These are phyloP conservation scores for Atkinsonella texensis DNA, from an alignment of 2,329 filamentous ascomycete genomes.

Conservation along the genomic window DNA sequence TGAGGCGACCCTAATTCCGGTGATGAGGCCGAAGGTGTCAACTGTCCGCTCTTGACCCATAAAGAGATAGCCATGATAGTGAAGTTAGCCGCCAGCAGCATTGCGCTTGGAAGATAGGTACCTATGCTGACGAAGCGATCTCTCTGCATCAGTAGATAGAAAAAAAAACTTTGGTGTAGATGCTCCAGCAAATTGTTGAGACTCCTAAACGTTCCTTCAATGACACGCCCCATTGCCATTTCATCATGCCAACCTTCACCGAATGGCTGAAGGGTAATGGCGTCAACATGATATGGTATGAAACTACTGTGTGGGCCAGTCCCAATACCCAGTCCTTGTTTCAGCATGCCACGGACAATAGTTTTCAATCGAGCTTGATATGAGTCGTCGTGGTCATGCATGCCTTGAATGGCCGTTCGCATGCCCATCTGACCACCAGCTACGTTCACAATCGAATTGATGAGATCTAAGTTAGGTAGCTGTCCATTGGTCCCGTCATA, in stretches of 20 bases:
- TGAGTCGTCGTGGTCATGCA: slow-evolving; percentile 69
- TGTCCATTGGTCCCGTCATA: slow-evolving; percentile 97
- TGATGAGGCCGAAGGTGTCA: slow-evolving; percentile 2
- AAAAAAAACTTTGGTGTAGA: slow-evolving; percentile 98
- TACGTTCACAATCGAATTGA: slow-evolving; percentile 86
- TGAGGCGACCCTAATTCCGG: background rate
- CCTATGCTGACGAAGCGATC: slow-evolving; percentile 96
- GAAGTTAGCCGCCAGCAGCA: slow-evolving; percentile 89
- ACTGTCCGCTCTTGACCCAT: slow-evolving; percentile 78
- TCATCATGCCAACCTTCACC: slow-evolving; percentile 95
- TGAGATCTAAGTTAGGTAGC: slow-evolving; percentile 85
- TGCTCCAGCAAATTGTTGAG: slow-evolving; percentile 95
- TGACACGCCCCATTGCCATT: slow-evolving; percentile 81
- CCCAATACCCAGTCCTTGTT: slow-evolving; percentile 78
- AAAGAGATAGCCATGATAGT: slow-evolving; percentile 88
- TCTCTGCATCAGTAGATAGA: slow-evolving; percentile 85
- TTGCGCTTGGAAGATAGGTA: slow-evolving; percentile 93
- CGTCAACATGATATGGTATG: slow-evolving; percentile 95
- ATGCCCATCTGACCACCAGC: slow-evolving; percentile 89
- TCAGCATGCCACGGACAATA: slow-evolving; percentile 85
- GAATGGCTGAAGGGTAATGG: slow-evolving; percentile 81
- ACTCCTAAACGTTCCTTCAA: slow-evolving; percentile 85
- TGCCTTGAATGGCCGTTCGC: slow-evolving; percentile 69
- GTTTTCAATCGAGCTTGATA: slow-evolving; percentile 77
- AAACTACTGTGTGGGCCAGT: slow-evolving; percentile 90